These are phyloP conservation scores for Saccharomycopsis hybrid DNA, from an alignment of 1,139 yeast genomes.

Conservation along the genomic window DNA sequence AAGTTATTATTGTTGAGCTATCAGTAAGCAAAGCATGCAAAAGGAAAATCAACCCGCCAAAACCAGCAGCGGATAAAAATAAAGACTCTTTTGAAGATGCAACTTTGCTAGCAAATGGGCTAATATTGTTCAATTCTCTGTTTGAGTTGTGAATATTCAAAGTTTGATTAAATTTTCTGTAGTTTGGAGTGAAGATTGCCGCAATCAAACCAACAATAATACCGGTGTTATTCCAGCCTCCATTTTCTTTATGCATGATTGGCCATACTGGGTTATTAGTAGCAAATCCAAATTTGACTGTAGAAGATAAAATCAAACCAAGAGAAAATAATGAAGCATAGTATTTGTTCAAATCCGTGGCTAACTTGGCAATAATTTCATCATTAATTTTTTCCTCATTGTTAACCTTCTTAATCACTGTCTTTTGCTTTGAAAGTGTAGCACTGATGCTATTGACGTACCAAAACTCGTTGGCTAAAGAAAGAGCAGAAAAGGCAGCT, in stretches of 20 bases:
- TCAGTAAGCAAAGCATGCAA: conserved; percentile 74
- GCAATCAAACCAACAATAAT: conserved; percentile 57
- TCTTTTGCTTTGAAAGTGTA: conserved; percentile 27
- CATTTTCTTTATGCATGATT: conserved; percentile 76
- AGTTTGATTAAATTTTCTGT: conserved; percentile 23
- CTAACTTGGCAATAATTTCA: conserved; percentile 7
- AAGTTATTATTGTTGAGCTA: conserved; percentile 73
- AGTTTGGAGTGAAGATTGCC: conserved; percentile 48
- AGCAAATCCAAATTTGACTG: conserved; percentile 67
- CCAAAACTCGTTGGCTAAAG: conserved; percentile 56
- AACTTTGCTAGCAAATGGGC: conserved; percentile 20
- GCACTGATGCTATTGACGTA: conserved; percentile 39
- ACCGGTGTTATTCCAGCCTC: conserved; percentile 79
- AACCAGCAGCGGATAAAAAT: conserved; percentile 55
- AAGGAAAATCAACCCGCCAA: conserved; percentile 72
- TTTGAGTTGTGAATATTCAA: conserved; percentile 7
- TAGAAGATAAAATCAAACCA: conserved; percentile 69
- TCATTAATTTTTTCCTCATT: conserved; percentile 13
- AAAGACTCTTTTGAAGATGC: conserved; percentile 32
- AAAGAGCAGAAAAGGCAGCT: conserved; percentile 52
- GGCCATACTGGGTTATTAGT: conserved; percentile 98
- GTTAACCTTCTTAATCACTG: not conserved
- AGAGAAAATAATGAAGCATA: conserved; percentile 58
- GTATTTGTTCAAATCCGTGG: conserved; percentile 26
- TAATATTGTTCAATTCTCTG: conserved; percentile 3